A percentile compares a stretch with the other conserved stretches of the same genome.
These are phyloP conservation scores for Parietaria judaica DNA, from an alignment of 306 rosid genomes.

Conservation along the genomic window DNA sequence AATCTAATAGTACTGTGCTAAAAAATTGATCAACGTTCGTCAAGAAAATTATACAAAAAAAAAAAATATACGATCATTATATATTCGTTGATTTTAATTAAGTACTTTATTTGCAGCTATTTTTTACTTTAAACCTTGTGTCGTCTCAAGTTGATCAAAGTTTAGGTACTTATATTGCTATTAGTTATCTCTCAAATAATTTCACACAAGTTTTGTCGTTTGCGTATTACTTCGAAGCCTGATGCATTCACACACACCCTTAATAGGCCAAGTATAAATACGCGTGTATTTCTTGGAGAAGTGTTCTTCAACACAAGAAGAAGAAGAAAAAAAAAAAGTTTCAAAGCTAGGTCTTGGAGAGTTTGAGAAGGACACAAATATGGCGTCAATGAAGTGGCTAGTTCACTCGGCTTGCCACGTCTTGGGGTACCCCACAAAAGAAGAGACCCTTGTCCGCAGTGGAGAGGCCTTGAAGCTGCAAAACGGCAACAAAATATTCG, in stretches of 20 bases:
- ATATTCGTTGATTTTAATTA: too few relatives aligned
- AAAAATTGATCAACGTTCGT: too few relatives aligned
- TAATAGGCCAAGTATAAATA: slow-evolving; percentile 9
- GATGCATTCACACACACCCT: not conserved
- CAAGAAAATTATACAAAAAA: too few relatives aligned
- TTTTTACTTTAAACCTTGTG: too few relatives aligned
- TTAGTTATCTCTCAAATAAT: too few relatives aligned
- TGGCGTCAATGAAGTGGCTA: slow-evolving; percentile 39
- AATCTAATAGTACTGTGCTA: too few relatives aligned
- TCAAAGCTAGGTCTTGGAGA: not conserved
- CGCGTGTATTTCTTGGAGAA: not conserved
- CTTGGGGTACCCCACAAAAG: slow-evolving; percentile 12
- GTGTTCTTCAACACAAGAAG: slow-evolving; percentile 5
- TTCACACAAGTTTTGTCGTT: not conserved
- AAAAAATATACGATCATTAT: too few relatives aligned
- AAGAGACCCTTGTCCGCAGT: not conserved
- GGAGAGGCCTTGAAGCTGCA: slow-evolving; percentile 13
- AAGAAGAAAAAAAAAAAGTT: not conserved
- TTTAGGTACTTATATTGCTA: too few relatives aligned
- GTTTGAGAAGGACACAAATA: not conserved
- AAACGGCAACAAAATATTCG: not conserved
- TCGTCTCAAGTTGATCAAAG: too few relatives aligned
- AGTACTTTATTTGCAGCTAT: too few relatives aligned
- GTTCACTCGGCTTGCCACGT: slow-evolving; percentile 38
- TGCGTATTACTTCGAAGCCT: not conserved